Evolutionary conservation across 1,284 basidiomycete genomes (phyloP), one percentile per base, ranked within the genome.

Genomic region (Sporisorium iseilematis-ciliati): DNA sequence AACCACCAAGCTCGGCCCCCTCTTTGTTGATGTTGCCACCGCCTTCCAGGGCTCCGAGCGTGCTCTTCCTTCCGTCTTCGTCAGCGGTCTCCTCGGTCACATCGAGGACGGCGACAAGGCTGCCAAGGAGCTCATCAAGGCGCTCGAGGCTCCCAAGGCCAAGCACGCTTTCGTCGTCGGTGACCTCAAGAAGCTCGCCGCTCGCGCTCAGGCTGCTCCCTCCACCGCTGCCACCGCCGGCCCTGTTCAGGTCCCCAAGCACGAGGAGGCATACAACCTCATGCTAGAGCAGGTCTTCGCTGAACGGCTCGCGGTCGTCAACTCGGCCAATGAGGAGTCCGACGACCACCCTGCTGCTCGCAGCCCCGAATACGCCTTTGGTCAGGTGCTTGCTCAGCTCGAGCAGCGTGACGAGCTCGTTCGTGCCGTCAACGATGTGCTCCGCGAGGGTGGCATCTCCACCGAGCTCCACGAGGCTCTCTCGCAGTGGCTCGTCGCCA

Each of bases 331-430:
- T 45, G 70, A 77, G 50, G 73, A 77, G 20, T 56, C 61, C 8
- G 72, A 77, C 58, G 43, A 79, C 21, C 79, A 81, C 78, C 81
- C 82, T 3, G 73, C 85, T 4, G 92, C 94, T 14, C 95, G 93
- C 18, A 92, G 90, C 40, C 96, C 96, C 2, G 94, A 98, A 82
- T 98, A 92, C 84, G 95, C 96, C 0, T 90, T 98, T 38, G 95
- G 96, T 43, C 92, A 94, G 67, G 91, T 95, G 46, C 91, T 93
- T 29, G 92, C 92, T 5, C 90, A 94, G 82, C 86, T 94, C 21
- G 78, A 81, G 59, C 69, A 78, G 67, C 62, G 74, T 18, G 79
- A 84, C 53, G 62, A 78, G 59, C 78, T 86, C 18, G 66, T 72
- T 20, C 50, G 64, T 29, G 69, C 79, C 26, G 82, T 84, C 35